Evolutionary conservation across 2,329 filamentous ascomycete genomes (phyloP), one percentile per base, ranked within the genome.

Genomic region (Colletotrichum sp.): DNA sequence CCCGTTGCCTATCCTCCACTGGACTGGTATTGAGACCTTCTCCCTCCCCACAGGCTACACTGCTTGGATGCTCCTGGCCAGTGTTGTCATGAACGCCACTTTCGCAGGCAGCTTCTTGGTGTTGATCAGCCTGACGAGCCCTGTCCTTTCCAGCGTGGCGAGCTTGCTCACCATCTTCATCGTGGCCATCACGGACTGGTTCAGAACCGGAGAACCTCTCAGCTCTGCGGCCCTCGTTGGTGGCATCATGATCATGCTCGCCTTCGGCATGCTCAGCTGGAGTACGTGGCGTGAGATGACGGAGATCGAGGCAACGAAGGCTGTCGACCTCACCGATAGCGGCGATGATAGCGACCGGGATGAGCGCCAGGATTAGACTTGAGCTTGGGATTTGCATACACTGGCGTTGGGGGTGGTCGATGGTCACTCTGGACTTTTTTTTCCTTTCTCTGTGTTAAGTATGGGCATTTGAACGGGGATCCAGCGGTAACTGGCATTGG

Each of bases 91-190:
- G 79, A 99, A 99, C 87, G 96, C 96, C 61, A 94, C 92, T 1
- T 99, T 99, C 83, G 97, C 96, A 13, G 97, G 97, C 28, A 95
- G 93, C 24, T 99, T 99, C 88, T 90, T 99, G 9, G 94, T 98
- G 39, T 90, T 99, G 69, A 99, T 99, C 81, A 96, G 93, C 18
- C 90, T 99, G 32, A 99, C 97, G 0, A 96, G 94, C 21, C 97
- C 97, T 1, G 97, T 99, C 4, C 89, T 99, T 6, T 96, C 94
- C 74, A 98, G 94, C 21, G 97, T 99, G 13, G 97, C 97, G 1
- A 95, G 96, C 4, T 91, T 99, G 34, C 89, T 99, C 63, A 99
- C 97, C 26, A 99, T 99, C 79, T 99, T 99, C 88, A 92, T 99
- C 76, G 97, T 99, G 8, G 97, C 96, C 1, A 88, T 99, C 34